Evolutionary conservation across 805 yeast genomes (phyloP), one percentile per base, ranked within the genome.

Genomic region (Monosporozyma aquatica): DNA sequence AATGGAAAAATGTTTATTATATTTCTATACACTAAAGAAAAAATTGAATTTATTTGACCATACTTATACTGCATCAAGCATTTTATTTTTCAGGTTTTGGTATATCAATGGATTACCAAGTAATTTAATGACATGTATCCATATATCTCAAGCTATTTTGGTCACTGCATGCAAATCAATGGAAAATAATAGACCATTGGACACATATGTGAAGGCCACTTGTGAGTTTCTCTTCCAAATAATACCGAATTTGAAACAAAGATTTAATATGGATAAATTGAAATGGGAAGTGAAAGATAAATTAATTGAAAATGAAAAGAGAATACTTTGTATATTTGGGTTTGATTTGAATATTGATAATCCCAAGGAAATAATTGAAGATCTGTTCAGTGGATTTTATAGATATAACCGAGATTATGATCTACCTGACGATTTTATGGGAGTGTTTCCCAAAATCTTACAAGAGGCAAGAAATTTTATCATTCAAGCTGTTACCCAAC

Each of bases 261-360:
- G 48, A 34, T 50, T 47, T 21, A 59, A 61, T 37, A 36, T 59
- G 35, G 67, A 62, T 43, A 62, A 61, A 45, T 51, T 61, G 38
- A 61, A 60, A 42, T 62, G 67, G 67, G 62, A 58, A 38, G 52
- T 59, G 4, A 57, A 63, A 41, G 67, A 62, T 45, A 55, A 57
- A 41, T 40, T 62, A 35, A 58, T 61, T 5, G 53, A 51, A 13
- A 55, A 59, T 36, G 67, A 62, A 38, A 61, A 58, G 43, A 48
- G 44, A 37, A 45, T 61, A 2, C 35, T 62, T 9, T 57, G 62
- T 40, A 46, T 47, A 37, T 53, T 62, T 47, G 65, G 62, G 6
- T 62, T 62, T 45, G 67, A 62, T 42, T 47, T 62, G 24, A 54
- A 59, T 43, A 46, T 61, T 23, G 56, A 54, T 11, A 62, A 62